Percentiles rank a stretch among this genome's conserved stretches.
Evolutionary conservation across 2,329 filamentous ascomycete species (phyloP).

Genomic region (Corniculantispora saksenae): DNA sequence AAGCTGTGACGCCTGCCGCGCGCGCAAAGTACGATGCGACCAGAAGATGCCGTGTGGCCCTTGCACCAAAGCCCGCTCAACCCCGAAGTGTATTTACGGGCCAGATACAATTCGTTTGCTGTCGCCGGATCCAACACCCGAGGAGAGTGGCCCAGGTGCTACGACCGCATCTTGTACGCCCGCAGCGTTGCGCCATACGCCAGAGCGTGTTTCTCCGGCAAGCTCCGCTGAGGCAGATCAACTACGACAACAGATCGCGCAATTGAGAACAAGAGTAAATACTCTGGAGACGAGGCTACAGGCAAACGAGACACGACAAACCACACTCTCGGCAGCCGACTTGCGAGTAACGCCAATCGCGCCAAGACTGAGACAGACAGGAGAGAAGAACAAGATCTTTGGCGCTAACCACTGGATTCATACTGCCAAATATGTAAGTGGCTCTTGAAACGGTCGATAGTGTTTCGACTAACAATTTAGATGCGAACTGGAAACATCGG

Average conservation of each 20-base stretch:
- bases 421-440: slow-evolving; percentile 6
- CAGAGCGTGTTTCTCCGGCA: neutral
- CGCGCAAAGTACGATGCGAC: slow-evolving; percentile 17
- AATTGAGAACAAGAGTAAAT: neutral
- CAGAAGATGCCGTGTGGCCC: slow-evolving; percentile 8
- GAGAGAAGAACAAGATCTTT: slow-evolving; percentile 15
- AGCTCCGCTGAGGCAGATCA: neutral
- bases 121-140: slow-evolving; percentile 5
- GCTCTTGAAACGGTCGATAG: too few relatives aligned
- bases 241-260: neutral
- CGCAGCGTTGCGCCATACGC: neutral
- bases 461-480: neutral
- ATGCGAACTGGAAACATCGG: neutral
- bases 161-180: neutral
- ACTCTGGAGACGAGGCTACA: neutral
- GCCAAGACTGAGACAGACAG: slow-evolving; percentile 5
- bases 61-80: slow-evolving; percentile 6
- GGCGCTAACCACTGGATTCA: slow-evolving; percentile 14
- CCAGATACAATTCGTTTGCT: neutral
- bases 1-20: slow-evolving; percentile 15
- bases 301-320: neutral
- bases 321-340: neutral
- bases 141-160: neutral
- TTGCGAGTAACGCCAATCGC: neutral
- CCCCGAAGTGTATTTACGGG: slow-evolving; percentile 10